Evolutionary conservation across 352 stramenopile genomes (phyloP).

Genomic region (Phytophthora vignae): DNA sequence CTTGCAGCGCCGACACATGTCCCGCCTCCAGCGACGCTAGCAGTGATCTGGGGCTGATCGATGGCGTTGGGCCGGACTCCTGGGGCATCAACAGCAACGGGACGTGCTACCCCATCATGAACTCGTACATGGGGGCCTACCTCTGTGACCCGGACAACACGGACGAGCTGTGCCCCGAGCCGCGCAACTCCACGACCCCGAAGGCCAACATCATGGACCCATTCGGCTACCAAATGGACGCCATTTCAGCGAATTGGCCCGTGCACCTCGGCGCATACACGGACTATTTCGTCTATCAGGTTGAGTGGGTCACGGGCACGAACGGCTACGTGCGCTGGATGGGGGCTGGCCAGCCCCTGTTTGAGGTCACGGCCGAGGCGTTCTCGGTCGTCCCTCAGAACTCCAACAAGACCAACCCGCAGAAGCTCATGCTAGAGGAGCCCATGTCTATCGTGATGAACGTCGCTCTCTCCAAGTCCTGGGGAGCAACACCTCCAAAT

Average conservation of each 20-base stretch:
- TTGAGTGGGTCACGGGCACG: slow-evolving; percentile 78
- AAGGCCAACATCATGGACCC: slow-evolving; percentile 56
- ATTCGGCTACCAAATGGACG: slow-evolving; percentile 86
- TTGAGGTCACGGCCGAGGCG: slow-evolving; percentile 61
- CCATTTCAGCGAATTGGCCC: slow-evolving; percentile 80
- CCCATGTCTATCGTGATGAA: slow-evolving; percentile 71
- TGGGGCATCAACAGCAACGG: slow-evolving; percentile 77
- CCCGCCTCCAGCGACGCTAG: slow-evolving; percentile 55
- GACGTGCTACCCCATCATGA: slow-evolving; percentile 67
- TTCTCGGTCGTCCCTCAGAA: slow-evolving; percentile 61
- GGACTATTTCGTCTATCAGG: slow-evolving; percentile 66
- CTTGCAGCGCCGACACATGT: slow-evolving; percentile 42
- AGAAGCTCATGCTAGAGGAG: slow-evolving; percentile 52
- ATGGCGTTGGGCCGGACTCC: slow-evolving; percentile 37
- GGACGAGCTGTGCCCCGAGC: slow-evolving; percentile 36
- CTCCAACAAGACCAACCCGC: slow-evolving; percentile 52
- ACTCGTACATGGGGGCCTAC: slow-evolving; percentile 68
- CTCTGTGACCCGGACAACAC: slow-evolving; percentile 68
- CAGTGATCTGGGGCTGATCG: slow-evolving; percentile 44
- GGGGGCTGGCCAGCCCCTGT: slow-evolving; percentile 56
- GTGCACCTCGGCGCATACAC: slow-evolving; percentile 69
- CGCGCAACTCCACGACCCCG: slow-evolving; percentile 39
- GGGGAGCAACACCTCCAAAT: slow-evolving; percentile 50
- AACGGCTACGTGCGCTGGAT: slow-evolving; percentile 77
- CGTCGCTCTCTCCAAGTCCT: slow-evolving; percentile 50